These are phyloP conservation scores for Emmonsiellopsis sp. DNA, from an alignment of 2,329 filamentous ascomycete species.

Conservation along the genomic window DNA sequence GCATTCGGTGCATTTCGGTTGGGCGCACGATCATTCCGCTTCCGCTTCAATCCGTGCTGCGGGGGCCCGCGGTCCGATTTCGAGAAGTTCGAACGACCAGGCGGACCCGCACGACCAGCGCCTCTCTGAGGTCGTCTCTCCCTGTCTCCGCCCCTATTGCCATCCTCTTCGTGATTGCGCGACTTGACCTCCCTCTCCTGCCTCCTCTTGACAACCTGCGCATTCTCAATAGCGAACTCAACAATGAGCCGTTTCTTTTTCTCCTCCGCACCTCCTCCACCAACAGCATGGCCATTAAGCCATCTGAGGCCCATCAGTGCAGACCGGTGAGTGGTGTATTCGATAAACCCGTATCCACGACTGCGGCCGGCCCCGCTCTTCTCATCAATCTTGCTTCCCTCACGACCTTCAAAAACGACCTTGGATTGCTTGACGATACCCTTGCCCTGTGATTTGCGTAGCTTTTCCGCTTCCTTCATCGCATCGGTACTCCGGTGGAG, in stretches of 20 bases:
- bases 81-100: slow-evolving; percentile 7
- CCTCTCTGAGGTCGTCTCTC: slow-evolving; percentile 9
- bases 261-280: slow-evolving; percentile 22
- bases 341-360: slow-evolving; percentile 93
- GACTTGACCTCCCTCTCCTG: slow-evolving; percentile 54
- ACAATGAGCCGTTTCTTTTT: slow-evolving; percentile 77
- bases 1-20: slow-evolving; percentile 7
- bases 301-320: slow-evolving; percentile 91
- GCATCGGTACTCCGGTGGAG: slow-evolving; percentile 67
- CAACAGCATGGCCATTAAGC: slow-evolving; percentile 68
- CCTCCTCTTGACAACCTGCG: slow-evolving; percentile 81
- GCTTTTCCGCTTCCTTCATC: slow-evolving; percentile 70
- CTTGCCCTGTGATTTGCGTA: slow-evolving; percentile 72
- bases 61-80: slow-evolving; percentile 4
- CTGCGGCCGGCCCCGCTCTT: slow-evolving; percentile 69
- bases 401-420: slow-evolving; percentile 80
- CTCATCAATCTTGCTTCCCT: slow-evolving; percentile 77
- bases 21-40: slow-evolving; percentile 18
- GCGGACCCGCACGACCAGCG: slow-evolving; percentile 8
- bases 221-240: slow-evolving; percentile 97
- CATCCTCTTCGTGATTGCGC: slow-evolving; percentile 22
- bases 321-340: slow-evolving; percentile 88
- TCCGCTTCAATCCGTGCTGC: slow-evolving; percentile 25
- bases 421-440: slow-evolving; percentile 88
- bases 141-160: slow-evolving; percentile 9